A percentile compares a stretch with the other conserved stretches of the same genome.
These are phyloP conservation scores for Blastobotrys muscicola DNA, from an alignment of 805 yeast species.

Conservation along the genomic window DNA sequence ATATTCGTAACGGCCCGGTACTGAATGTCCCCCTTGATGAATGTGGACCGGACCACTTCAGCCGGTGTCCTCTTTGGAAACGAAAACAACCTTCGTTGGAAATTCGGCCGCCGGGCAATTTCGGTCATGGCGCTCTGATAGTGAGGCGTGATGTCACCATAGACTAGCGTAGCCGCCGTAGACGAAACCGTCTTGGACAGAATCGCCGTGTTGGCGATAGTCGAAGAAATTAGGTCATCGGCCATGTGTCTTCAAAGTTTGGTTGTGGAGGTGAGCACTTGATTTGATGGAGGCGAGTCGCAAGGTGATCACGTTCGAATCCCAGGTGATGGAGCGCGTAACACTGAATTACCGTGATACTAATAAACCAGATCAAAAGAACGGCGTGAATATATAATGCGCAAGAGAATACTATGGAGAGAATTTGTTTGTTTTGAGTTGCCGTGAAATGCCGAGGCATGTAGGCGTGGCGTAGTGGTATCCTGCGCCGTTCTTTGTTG, in stretches of 20 bases:
- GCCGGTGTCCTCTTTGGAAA: constrained; percentile 25
- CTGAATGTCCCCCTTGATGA: constrained; percentile 29
- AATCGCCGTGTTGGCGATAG: constrained; percentile 29
- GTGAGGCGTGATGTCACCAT: constrained; percentile 31
- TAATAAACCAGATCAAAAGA: too few relatives aligned
- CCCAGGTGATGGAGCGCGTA: too few relatives aligned
- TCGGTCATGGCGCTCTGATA: constrained; percentile 41
- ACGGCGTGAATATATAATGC: too few relatives aligned
- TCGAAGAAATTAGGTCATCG: constrained; percentile 27
- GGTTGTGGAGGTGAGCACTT: background rate
- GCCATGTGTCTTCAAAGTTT: background rate
- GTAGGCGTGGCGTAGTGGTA: too few relatives aligned
- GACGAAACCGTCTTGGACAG: constrained; percentile 31
- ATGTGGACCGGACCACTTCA: constrained; percentile 24
- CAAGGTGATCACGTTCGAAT: too few relatives aligned
- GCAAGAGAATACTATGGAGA: too few relatives aligned
- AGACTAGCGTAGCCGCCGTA: constrained; percentile 30
- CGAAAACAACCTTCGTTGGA: constrained; percentile 32
- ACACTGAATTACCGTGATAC: too few relatives aligned
- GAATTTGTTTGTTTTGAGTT: too few relatives aligned
- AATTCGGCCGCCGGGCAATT: constrained; percentile 30
- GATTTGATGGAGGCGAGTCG: too few relatives aligned
- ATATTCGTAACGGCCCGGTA: constrained; percentile 43
- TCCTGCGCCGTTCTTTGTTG: too few relatives aligned
- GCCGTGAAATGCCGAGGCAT: too few relatives aligned